Percentiles rank a stretch among this genome's conserved stretches.
phyloP scores from a whole-genome alignment of 2,329 filamentous ascomycete genomes.

The Penicillium brasilianum region DNA sequence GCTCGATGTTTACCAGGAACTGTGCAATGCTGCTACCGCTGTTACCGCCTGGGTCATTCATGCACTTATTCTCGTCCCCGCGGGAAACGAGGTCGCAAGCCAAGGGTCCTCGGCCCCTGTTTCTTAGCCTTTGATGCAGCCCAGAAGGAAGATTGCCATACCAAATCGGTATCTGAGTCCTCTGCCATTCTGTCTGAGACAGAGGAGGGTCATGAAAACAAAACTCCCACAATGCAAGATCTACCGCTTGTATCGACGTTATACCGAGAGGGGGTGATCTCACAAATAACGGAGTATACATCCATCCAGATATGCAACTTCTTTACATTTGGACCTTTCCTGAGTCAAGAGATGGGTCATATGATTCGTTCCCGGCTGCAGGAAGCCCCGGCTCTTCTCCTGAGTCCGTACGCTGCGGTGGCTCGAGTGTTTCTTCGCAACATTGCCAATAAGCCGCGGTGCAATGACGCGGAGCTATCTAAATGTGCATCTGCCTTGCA shows the following conservation, averaged over 20 bases:
- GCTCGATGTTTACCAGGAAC: conserved; percentile 1
- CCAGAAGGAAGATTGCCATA: not conserved
- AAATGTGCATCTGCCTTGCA: conserved; percentile 6
- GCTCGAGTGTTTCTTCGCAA: conserved; percentile 4
- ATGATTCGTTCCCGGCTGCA: conserved; percentile 1
- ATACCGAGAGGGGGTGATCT: conserved; percentile 3
- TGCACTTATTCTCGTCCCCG: conserved; percentile 8
- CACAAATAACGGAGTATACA: conserved; percentile 3
- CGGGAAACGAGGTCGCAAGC: conserved; percentile 9
- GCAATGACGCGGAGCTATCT: conserved; percentile 5
- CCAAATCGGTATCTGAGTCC: not conserved
- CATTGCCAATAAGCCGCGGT: conserved; percentile 4
- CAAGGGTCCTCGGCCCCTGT: not conserved
- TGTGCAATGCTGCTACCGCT: conserved; percentile 6
- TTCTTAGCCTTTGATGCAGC: not conserved
- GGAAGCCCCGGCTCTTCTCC: conserved; percentile 6
- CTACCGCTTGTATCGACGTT: not conserved
- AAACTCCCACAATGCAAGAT: not conserved
- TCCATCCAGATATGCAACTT: conserved; percentile 8
- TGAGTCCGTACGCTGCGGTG: conserved; percentile 9
- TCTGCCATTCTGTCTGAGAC: not conserved
- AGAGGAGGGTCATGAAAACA: not conserved
- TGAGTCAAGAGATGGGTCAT: conserved; percentile 7
- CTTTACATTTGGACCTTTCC: conserved; percentile 5
- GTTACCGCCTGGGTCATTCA: conserved; percentile 8